phyloP scores from a whole-genome alignment of 1,284 basidiomycete species.

The Papiliotrema fonsecae region DNA sequence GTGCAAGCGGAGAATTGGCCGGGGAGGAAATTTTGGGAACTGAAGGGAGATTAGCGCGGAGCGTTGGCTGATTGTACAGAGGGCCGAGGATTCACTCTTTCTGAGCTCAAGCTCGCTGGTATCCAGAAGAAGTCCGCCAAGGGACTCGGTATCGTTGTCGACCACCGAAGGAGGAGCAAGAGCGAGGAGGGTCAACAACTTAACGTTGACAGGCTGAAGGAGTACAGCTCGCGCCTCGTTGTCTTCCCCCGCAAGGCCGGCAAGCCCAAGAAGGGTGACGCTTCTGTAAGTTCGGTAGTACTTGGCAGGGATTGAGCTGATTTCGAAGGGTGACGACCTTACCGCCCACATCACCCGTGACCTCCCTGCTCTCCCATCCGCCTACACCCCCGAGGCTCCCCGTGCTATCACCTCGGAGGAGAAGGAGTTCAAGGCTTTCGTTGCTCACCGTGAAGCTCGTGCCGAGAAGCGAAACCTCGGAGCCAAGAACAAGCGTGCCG shows the following conservation, averaged over 20 bases:
- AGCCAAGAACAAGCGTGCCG: conserved; percentile 64
- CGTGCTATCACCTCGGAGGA: conserved; percentile 92
- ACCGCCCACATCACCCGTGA: conserved; percentile 70
- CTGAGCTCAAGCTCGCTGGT: conserved; percentile 95
- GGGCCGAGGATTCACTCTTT: conserved; percentile 93
- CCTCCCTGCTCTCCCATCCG: conserved; percentile 63
- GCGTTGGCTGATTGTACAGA: conserved; percentile 48
- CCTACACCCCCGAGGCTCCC: conserved; percentile 72
- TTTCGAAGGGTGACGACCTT: conserved; percentile 72
- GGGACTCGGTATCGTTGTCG: conserved; percentile 89
- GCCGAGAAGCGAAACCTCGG: conserved; percentile 82
- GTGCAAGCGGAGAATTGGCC: not conserved
- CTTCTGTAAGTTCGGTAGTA: conserved; percentile 60
- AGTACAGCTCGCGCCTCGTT: conserved; percentile 72
- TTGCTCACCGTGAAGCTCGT: conserved; percentile 80
- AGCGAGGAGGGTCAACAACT: conserved; percentile 95
- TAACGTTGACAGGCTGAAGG: conserved; percentile 92
- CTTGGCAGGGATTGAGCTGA: conserved; percentile 2
- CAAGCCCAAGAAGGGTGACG: conserved; percentile 94
- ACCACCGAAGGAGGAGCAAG: conserved; percentile 95
- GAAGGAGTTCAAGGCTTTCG: conserved; percentile 82
- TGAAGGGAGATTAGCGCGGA: not conserved
- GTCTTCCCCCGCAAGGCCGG: conserved; percentile 95
- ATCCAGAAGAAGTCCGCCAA: conserved; percentile 91
- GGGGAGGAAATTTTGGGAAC: not conserved